Percentiles rank a stretch among this genome's conserved stretches.
These are phyloP conservation scores for Adansonia digitata DNA, from an alignment of 345 rosid species.

Conservation along the genomic window DNA sequence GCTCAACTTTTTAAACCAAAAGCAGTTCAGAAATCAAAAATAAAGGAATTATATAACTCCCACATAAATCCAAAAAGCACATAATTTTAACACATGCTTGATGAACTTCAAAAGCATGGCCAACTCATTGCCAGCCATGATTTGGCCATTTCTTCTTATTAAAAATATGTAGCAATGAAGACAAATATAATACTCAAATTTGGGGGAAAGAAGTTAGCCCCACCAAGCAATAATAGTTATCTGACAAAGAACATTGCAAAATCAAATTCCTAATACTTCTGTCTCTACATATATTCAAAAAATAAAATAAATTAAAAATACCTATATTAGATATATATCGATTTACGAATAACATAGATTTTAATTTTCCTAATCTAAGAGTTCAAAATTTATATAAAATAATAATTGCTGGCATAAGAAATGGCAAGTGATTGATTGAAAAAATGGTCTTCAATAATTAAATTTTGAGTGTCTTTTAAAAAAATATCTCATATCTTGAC, in stretches of 20 bases:
- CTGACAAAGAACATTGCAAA: neutral
- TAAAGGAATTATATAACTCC: neutral
- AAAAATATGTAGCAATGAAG: neutral
- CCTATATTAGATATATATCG: no score
- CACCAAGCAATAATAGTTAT: neutral
- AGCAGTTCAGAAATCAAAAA: neutral
- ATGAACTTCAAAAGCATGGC: neutral
- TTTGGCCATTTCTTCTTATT: neutral
- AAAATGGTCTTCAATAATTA: neutral
- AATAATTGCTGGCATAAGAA: neutral
- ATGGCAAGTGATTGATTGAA: neutral
- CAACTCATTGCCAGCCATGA: neutral
- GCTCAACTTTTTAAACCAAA: neutral
- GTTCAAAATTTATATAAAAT: neutral
- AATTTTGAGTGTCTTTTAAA: neutral
- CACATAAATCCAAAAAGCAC: neutral
- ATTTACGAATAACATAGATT: no score
- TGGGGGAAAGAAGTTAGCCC: neutral
- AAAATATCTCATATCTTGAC: neutral
- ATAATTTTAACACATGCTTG: neutral
- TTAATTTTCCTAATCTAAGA: neutral
- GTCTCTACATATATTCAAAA: no score
- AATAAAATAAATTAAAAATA: no score
- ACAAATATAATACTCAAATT: neutral
- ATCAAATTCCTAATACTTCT: neutral